Conservation (phyloP, 1,139 yeast species). For the Zygosaccharomyces pseudobailii region DNA sequence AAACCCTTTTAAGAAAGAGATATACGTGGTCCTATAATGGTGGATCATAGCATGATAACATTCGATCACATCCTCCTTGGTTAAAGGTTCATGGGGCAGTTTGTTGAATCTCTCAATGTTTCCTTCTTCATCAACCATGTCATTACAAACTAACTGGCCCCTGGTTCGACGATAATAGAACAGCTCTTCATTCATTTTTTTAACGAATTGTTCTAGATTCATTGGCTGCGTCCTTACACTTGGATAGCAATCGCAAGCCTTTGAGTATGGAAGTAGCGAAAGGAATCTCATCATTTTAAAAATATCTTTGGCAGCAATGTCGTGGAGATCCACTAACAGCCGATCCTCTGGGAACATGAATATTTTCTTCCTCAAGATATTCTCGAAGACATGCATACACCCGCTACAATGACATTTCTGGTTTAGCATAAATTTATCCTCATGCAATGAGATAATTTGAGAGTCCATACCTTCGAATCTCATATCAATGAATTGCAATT, state of each 20-base stretch:
- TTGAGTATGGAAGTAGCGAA: conserved; percentile 38
- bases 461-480: conserved; percentile 36
- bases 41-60: conserved; percentile 38
- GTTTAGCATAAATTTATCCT: conserved; percentile 27
- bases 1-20: conserved; percentile 35
- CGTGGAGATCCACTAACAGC: conserved; percentile 29
- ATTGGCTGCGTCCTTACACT: conserved; percentile 40
- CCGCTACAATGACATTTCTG: conserved; percentile 35
- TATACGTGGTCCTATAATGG: conserved; percentile 35
- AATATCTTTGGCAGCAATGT: conserved; percentile 34
- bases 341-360: conserved; percentile 32
- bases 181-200: conserved; percentile 30
- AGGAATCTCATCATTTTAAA: conserved; percentile 35
- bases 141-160: conserved; percentile 19
- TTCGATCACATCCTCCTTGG: conserved; percentile 32
- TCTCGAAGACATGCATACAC: conserved; percentile 30
- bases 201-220: conserved; percentile 33
- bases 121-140: conserved; percentile 10
- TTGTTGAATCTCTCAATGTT: conserved; percentile 11
- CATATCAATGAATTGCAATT: conserved; percentile 37
- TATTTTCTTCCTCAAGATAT: conserved; percentile 32
- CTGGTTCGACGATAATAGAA: conserved; percentile 25
- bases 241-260: conserved; percentile 40
- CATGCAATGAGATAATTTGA: conserved; percentile 30
- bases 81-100: conserved; percentile 32